These are phyloP conservation scores for Orychophragmus violaceus DNA, from an alignment of 345 rosid genomes.

Conservation along the genomic window DNA sequence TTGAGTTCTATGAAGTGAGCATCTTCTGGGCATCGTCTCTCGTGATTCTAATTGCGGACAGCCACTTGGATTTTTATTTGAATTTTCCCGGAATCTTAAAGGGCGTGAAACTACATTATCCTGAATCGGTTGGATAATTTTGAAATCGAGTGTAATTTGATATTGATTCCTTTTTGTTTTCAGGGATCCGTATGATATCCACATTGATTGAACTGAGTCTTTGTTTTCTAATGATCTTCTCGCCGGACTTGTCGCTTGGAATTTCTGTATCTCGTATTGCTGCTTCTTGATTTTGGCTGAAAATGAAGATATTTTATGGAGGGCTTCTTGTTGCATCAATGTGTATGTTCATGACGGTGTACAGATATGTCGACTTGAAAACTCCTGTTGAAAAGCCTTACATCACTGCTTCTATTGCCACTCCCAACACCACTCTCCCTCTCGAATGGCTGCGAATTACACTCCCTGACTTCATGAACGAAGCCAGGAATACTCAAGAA, in stretches of 20 bases:
- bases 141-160: neutral
- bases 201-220: neutral
- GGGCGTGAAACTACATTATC: neutral
- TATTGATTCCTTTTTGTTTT: neutral
- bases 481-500: slow-evolving; percentile 50
- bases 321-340: slow-evolving; percentile 64
- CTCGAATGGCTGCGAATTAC: slow-evolving; percentile 65
- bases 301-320: slow-evolving; percentile 87
- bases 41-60: neutral
- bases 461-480: slow-evolving; percentile 46
- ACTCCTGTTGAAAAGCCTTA: slow-evolving; percentile 53
- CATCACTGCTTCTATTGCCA: slow-evolving; percentile 31
- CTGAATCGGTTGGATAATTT: neutral
- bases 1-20: neutral
- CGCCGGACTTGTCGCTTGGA: neutral
- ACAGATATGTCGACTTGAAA: slow-evolving; percentile 63
- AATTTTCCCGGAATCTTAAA: neutral
- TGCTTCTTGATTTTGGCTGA: slow-evolving; percentile 25
- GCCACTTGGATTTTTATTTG: neutral
- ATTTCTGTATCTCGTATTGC: slow-evolving; percentile 4
- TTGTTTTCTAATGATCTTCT: neutral
- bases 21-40: neutral
- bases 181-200: neutral
- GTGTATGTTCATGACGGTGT: slow-evolving; percentile 58
- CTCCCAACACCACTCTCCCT: slow-evolving; percentile 61